These are phyloP conservation scores for Cymbopogon flexuosus DNA, from an alignment of 202 grass and related monocot genomes.

Conservation along the genomic window DNA sequence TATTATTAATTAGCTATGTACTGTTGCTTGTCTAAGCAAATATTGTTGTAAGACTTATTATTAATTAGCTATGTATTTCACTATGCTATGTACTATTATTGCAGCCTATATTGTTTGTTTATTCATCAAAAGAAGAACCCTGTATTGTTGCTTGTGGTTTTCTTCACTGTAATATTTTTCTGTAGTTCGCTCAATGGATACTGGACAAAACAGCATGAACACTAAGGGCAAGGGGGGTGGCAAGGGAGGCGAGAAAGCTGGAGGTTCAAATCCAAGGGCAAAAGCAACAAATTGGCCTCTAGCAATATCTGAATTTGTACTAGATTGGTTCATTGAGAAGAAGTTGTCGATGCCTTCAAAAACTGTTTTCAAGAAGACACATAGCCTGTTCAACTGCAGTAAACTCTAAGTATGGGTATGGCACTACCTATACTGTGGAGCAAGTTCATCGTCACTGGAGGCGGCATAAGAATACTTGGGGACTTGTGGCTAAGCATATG, in stretches of 20 bases:
- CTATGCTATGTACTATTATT: no score
- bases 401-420: not conserved
- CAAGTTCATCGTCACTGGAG: not conserved
- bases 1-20: not conserved
- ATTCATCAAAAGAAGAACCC: no score
- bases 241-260: not conserved
- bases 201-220: not conserved
- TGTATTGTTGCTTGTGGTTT: not conserved
- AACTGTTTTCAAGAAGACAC: not conserved
- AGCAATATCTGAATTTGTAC: not conserved
- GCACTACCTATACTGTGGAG: not conserved
- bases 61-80: not conserved
- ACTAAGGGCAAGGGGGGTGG: not conserved
- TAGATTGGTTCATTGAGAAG: slow-evolving; percentile 17
- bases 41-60: not conserved
- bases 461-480: not conserved
- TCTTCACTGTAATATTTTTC: not conserved
- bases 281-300: not conserved
- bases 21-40: no score
- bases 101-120: no score
- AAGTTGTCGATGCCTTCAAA: not conserved
- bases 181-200: not conserved
- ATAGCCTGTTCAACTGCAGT: not conserved
- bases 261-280: not conserved
- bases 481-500: not conserved